A percentile compares a stretch with the other conserved stretches of the same genome.
These are phyloP conservation scores for Botrytis galanthina DNA, from an alignment of 2,329 filamentous ascomycete genomes.

Conservation along the genomic window DNA sequence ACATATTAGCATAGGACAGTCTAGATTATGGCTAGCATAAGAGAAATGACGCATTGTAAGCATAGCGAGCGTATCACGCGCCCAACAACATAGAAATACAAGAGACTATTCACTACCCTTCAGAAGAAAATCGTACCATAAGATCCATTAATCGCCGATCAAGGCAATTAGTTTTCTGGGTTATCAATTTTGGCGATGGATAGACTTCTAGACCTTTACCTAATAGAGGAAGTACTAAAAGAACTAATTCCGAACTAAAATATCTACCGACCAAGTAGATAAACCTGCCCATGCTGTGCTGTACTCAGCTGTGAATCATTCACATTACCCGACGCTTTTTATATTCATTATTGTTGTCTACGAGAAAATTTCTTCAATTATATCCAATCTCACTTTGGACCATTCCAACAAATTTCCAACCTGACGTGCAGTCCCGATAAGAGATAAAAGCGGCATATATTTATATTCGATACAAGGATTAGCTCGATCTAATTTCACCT, in stretches of 20 bases:
- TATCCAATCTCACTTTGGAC: conserved; percentile 9
- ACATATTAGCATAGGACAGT: background rate
- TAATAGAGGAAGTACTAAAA: conserved; percentile 11
- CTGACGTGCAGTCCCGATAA: conserved; percentile 14
- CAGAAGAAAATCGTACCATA: background rate
- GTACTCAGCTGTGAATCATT: conserved; percentile 10
- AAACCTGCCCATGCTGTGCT: background rate
- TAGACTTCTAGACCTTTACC: background rate
- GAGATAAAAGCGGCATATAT: conserved; percentile 17
- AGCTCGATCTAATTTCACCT: conserved; percentile 17
- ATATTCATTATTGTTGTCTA: conserved; percentile 9
- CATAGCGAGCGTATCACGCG: conserved; percentile 7
- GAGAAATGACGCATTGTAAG: conserved; percentile 16
- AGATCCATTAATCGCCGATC: background rate
- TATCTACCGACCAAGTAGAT: conserved; percentile 16
- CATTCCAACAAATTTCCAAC: conserved; percentile 1
- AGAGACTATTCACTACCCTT: conserved; percentile 3
- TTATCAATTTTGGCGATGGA: background rate
- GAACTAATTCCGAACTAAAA: conserved; percentile 17
- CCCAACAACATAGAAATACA: conserved; percentile 3
- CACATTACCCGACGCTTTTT: conserved; percentile 10
- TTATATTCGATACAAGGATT: conserved; percentile 18
- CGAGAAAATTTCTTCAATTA: conserved; percentile 7
- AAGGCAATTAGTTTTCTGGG: background rate
- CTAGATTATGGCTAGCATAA: background rate